A percentile compares a stretch with the other conserved stretches of the same genome.
These are phyloP conservation scores for Pseudomonodictys pantanalensis DNA, from an alignment of 495 filamentous ascomycete species.

Conservation along the genomic window DNA sequence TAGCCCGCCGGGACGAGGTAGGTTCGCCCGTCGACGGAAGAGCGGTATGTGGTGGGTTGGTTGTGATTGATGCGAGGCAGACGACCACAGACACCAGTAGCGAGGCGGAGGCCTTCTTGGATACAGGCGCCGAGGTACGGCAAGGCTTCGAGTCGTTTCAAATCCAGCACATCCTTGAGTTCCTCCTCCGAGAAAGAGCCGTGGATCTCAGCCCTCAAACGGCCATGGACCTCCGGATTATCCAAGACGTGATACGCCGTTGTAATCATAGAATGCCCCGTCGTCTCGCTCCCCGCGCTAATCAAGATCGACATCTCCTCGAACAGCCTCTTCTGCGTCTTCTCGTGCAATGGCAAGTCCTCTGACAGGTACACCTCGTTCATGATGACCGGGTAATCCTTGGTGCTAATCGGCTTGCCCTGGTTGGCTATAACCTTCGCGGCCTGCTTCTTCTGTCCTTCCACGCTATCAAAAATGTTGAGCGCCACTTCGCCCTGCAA, in stretches of 20 bases:
- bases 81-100: constrained; percentile 50
- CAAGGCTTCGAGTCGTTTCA: neutral
- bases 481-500: neutral
- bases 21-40: neutral
- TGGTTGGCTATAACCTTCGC: neutral
- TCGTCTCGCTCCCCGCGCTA: constrained; percentile 9
- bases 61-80: constrained; percentile 24
- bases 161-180: neutral
- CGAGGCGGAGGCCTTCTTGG: constrained; percentile 14
- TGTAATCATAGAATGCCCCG: neutral
- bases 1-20: neutral
- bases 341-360: neutral
- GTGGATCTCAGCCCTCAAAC: constrained; percentile 1
- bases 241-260: constrained; percentile 8
- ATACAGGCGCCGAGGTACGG: constrained; percentile 12
- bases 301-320: constrained; percentile 1
- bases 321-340: neutral
- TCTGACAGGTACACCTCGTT: constrained; percentile 1
- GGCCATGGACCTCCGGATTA: neutral
- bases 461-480: neutral
- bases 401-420: neutral
- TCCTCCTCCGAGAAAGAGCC: neutral
- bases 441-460: constrained; percentile 2
- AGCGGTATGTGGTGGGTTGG: neutral
- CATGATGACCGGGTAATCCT: constrained; percentile 9